Base-by-base conservation (phyloP, 331 rosid species). In the Pyracantha coccinea region DNA sequence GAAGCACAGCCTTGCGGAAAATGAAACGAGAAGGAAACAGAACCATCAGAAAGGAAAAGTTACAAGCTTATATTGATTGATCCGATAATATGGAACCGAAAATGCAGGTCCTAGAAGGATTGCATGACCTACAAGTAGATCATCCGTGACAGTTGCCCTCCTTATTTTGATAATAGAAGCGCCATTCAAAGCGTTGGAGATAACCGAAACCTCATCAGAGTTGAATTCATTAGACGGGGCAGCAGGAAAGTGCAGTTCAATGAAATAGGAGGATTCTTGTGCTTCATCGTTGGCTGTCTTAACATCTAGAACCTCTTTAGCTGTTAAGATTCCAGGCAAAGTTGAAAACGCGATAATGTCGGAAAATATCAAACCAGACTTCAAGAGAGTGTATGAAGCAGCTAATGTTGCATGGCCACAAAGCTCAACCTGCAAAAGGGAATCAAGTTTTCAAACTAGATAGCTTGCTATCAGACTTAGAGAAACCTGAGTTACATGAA, bases 381-480 rank as follows among this genome's bases (percentile, higher is more conserved):
- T 75, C 64, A 88, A 85, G 33, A 93, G 74, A 2, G 66, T 44
- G 68, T 91, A 89, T n/a, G 97, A 80, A 63, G 96, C 88, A 3
- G 98, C 98, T 72, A 89, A 23, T 73, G 98, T 91, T 59, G 91
- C 97, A 79, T 89, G 97, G 27, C 97, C 97, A 75, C 97, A 93
- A 76, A 91, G 87, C 35, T 83, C 20, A 80, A 91, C 92, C 97
- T 91, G 89, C 57, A 25, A 79, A 77, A 27, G 14, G 29, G 44
- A 35, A 35, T 9, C 44, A 0, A 13, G 9, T 35, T 35, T 35
- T 35, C 9, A 6, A 35, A 35, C 44, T 10, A 1, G 8, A 1
- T 1, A 35, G 9, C 6, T 6, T 35, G 44, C 44, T 10, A 35
- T 35, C 44, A 35, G 9, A 35, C 9, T 35, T 35, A 35, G 44